phyloP scores from a whole-genome alignment of 495 filamentous ascomycete genomes.

The Podospora sp. region DNA sequence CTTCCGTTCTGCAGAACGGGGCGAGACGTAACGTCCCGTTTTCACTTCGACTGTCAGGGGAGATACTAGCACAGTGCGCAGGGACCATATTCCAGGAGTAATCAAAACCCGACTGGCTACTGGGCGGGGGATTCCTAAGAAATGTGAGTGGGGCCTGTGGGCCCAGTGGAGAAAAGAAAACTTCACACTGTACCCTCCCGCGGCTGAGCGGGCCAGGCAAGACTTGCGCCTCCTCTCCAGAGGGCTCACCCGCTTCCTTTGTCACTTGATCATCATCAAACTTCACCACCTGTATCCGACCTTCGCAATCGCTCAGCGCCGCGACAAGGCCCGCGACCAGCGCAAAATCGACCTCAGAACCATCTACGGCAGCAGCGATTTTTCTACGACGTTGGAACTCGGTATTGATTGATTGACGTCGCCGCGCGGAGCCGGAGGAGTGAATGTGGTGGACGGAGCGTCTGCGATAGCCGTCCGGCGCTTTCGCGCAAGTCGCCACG shows the following conservation, averaged over 20 bases:
- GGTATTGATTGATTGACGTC: constrained; percentile 16
- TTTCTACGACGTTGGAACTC: constrained; percentile 3
- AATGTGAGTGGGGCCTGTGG: neutral
- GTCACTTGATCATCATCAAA: constrained; percentile 33
- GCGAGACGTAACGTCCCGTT: neutral
- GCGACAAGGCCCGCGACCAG: constrained; percentile 32
- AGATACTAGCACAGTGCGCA: neutral
- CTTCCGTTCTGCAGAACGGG: neutral
- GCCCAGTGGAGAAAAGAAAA: constrained; percentile 7
- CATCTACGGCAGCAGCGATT: neutral
- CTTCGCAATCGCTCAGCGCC: constrained; percentile 35
- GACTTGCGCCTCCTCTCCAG: constrained; percentile 21
- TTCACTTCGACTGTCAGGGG: neutral
- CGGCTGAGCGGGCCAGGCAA: neutral
- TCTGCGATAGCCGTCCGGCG: constrained; percentile 35
- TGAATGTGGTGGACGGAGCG: constrained; percentile 31
- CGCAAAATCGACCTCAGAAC: constrained; percentile 10
- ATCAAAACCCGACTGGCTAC: constrained; percentile 22
- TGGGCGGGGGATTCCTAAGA: neutral
- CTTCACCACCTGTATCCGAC: constrained; percentile 27
- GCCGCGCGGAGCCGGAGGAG: constrained; percentile 28
- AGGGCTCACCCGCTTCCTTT: constrained; percentile 12
- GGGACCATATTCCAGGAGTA: constrained; percentile 1
- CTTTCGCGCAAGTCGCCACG: constrained; percentile 46
- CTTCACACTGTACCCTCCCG: constrained; percentile 22